phyloP scores from a whole-genome alignment of 805 yeast genomes.

The Saccharomycopsis fodiens region DNA sequence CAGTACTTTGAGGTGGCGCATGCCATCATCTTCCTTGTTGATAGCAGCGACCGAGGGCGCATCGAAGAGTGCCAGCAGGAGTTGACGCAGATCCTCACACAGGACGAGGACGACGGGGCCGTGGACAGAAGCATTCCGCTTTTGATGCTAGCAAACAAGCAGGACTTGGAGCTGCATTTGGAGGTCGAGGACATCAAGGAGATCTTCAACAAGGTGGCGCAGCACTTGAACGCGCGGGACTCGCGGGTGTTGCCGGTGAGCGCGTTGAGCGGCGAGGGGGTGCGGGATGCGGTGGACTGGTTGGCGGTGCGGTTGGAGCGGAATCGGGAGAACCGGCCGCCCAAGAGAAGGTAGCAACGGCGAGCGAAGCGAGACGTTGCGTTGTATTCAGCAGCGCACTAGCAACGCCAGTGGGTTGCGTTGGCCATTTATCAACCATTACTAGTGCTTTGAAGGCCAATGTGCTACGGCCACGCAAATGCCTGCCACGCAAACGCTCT shows the following conservation, averaged over 20 bases:
- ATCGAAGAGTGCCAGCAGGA: constrained; percentile 74
- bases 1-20: constrained; percentile 81
- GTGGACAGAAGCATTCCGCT: constrained; percentile 57
- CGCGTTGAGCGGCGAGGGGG: constrained; percentile 77
- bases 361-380: too few species aligned
- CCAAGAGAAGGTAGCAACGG: constrained; percentile 28
- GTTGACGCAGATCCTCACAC: constrained; percentile 26
- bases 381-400: constrained; percentile 28
- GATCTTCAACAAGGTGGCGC: constrained; percentile 74
- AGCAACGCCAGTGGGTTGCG: too few species aligned
- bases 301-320: constrained; percentile 58
- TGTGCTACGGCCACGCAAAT: too few species aligned
- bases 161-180: constrained; percentile 64
- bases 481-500: too few species aligned
- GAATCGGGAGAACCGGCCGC: constrained; percentile 55
- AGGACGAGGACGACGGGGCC: constrained; percentile 35
- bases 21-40: constrained; percentile 88
- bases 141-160: constrained; percentile 92
- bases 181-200: constrained; percentile 78
- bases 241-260: constrained; percentile 84
- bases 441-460: too few species aligned
- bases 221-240: constrained; percentile 83
- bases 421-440: too few species aligned
- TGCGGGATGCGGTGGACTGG: constrained; percentile 87
- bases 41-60: constrained; percentile 77